These are phyloP conservation scores for Colletotrichum tropicale DNA, from an alignment of 2,329 filamentous ascomycete genomes.

Conservation along the genomic window DNA sequence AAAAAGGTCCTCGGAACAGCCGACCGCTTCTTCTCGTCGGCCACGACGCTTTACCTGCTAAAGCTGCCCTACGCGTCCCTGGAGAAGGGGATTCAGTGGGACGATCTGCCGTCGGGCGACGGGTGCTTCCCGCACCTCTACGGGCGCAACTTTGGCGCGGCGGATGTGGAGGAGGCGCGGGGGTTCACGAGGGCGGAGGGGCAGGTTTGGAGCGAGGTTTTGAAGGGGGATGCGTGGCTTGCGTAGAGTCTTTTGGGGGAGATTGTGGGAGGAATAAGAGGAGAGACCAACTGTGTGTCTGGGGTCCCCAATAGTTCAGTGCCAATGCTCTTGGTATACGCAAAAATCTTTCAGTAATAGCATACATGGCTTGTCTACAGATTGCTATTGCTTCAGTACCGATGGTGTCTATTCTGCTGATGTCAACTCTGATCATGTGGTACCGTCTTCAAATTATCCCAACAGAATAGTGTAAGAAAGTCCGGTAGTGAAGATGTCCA, in stretches of 20 bases:
- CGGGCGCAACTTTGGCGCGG: conserved; percentile 55
- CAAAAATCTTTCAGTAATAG: background rate
- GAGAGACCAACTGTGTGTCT: background rate
- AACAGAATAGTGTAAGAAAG: background rate
- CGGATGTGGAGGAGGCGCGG: conserved; percentile 51
- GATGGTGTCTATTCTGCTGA: background rate
- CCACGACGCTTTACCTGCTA: conserved; percentile 50
- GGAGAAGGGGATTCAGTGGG: conserved; percentile 55
- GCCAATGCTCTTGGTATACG: no score
- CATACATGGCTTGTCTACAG: background rate
- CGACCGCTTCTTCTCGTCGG: conserved; percentile 46
- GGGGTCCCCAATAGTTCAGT: no score
- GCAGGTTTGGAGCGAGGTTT: conserved; percentile 51
- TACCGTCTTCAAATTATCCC: background rate
- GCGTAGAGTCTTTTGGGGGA: background rate
- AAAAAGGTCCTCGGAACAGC: conserved; percentile 49
- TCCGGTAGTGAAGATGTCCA: background rate
- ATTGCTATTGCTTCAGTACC: rapidly evolving
- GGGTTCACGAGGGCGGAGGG: conserved; percentile 49
- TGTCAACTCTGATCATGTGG: background rate
- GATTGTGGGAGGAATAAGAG: background rate
- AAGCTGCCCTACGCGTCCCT: conserved; percentile 57
- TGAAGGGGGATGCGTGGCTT: conserved; percentile 46
- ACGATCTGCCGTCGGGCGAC: conserved; percentile 51
- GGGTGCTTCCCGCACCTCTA: conserved; percentile 63